phyloP scores from a whole-genome alignment of 495 filamentous ascomycete genomes.

The Tetracladium marchalianum region DNA sequence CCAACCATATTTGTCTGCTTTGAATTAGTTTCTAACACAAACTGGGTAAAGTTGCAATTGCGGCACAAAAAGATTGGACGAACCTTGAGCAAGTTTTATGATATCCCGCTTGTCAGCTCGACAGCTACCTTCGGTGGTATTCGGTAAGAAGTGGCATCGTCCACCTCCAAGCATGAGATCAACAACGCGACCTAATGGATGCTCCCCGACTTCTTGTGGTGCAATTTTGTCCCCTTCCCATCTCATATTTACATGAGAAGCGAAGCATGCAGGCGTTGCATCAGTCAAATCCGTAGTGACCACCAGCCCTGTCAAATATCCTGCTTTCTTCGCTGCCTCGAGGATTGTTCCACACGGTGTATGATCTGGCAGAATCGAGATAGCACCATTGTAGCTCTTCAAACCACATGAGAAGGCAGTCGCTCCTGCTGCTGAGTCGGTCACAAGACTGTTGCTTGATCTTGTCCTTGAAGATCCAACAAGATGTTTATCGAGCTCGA shows the following conservation, averaged over 20 bases:
- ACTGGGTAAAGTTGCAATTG: slow-evolving; percentile 54
- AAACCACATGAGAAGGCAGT: slow-evolving; percentile 87
- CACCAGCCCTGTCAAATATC: slow-evolving; percentile 87
- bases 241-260: slow-evolving; percentile 73
- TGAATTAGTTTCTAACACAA: slow-evolving; percentile 25
- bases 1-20: slow-evolving; percentile 56
- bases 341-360: slow-evolving; percentile 87
- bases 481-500: slow-evolving; percentile 74
- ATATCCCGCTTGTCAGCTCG: slow-evolving; percentile 31
- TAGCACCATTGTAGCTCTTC: slow-evolving; percentile 96
- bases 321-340: slow-evolving; percentile 84
- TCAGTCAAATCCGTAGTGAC: slow-evolving; percentile 95
- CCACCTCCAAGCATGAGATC: slow-evolving; percentile 92
- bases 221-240: slow-evolving; percentile 83
- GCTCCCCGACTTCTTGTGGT: slow-evolving; percentile 78
- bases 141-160: slow-evolving; percentile 85
- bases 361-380: slow-evolving; percentile 76
- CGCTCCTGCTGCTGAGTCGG: slow-evolving; percentile 90
- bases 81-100: slow-evolving; percentile 11
- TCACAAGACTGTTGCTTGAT: slow-evolving; percentile 71
- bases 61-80: too few relatives aligned
- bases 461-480: slow-evolving; percentile 85
- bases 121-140: slow-evolving; percentile 66
- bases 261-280: slow-evolving; percentile 95
- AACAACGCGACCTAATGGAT: slow-evolving; percentile 74